Evolutionary conservation across 768 basidiomycete species (phyloP).

Genomic region (Trametes coccinea): DNA sequence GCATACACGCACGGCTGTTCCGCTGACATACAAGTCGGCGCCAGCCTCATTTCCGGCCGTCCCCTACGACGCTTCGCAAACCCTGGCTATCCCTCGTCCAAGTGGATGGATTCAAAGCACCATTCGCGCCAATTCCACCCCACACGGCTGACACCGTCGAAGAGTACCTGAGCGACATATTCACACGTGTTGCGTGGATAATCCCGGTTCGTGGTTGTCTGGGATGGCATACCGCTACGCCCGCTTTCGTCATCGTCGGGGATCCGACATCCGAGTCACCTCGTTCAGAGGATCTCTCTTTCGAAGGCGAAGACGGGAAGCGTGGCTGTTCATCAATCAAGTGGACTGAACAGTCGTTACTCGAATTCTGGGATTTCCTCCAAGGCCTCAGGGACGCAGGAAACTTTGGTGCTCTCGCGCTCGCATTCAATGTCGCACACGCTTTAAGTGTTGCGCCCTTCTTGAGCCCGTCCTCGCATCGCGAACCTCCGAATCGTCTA

Average conservation of each 20-base stretch:
- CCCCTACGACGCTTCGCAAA: not conserved
- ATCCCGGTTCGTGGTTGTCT: conserved; percentile 21
- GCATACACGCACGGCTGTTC: not conserved
- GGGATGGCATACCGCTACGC: conserved; percentile 18
- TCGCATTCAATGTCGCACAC: conserved; percentile 16
- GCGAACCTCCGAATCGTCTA: no score
- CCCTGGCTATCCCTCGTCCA: not conserved
- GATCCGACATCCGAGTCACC: not conserved
- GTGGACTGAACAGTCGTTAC: conserved; percentile 19
- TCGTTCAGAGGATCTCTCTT: not conserved
- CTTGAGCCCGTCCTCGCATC: no score
- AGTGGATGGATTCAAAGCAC: not conserved
- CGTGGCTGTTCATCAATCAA: not conserved
- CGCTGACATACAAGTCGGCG: not conserved
- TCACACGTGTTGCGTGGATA: conserved; percentile 20
- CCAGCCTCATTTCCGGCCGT: conserved; percentile 10
- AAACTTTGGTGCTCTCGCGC: conserved; percentile 20
- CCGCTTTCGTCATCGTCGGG: conserved; percentile 5
- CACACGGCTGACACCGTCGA: not conserved
- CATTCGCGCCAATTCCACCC: conserved; percentile 6
- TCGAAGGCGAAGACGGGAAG: not conserved
- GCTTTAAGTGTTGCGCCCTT: not conserved
- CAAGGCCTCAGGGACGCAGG: conserved; percentile 5
- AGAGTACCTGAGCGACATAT: conserved; percentile 3
- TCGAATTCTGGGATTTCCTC: conserved; percentile 19